Percentiles rank a stretch among this genome's conserved stretches.
Evolutionary conservation across 176 grass and related monocot genomes (phyloP).

Genomic region (Calamus simplicifolius): DNA sequence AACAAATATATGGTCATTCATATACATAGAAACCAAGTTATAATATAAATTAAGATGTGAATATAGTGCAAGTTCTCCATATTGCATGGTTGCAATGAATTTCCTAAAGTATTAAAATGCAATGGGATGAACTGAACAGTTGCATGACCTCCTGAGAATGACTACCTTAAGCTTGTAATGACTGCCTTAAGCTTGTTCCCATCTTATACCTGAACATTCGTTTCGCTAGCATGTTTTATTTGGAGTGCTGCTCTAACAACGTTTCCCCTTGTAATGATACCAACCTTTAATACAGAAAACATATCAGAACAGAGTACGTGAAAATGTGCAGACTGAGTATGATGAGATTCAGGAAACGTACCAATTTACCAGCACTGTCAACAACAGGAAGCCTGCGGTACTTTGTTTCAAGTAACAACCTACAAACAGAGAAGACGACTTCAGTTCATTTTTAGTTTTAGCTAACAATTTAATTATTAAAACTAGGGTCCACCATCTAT

Average conservation of each 20-base stretch:
- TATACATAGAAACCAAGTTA: too few relatives aligned
- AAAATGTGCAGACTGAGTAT: neutral
- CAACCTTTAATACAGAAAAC: slow-evolving; percentile 36
- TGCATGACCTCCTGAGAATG: too few relatives aligned
- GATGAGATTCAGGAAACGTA: slow-evolving; percentile 7
- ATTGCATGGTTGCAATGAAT: too few relatives aligned
- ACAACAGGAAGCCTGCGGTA: slow-evolving; percentile 64
- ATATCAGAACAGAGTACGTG: neutral
- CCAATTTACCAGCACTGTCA: slow-evolving; percentile 54
- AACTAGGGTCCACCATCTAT: too few relatives aligned
- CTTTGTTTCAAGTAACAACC: slow-evolving; percentile 68
- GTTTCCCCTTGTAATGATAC: slow-evolving; percentile 74
- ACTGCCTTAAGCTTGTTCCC: too few relatives aligned
- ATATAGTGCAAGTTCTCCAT: too few relatives aligned
- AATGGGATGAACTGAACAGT: too few relatives aligned
- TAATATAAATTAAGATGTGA: too few relatives aligned
- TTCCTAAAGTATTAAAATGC: too few relatives aligned
- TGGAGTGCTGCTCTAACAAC: slow-evolving; percentile 58
- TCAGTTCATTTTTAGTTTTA: neutral
- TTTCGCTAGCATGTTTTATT: slow-evolving; percentile 33
- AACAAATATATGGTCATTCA: too few relatives aligned
- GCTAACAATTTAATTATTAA: too few relatives aligned
- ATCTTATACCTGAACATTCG: slow-evolving; percentile 18
- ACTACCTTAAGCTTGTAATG: too few relatives aligned
- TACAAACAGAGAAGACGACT: slow-evolving; percentile 1